phyloP scores from a whole-genome alignment of 148 eudicot genomes.

The Limonium bicolor region DNA sequence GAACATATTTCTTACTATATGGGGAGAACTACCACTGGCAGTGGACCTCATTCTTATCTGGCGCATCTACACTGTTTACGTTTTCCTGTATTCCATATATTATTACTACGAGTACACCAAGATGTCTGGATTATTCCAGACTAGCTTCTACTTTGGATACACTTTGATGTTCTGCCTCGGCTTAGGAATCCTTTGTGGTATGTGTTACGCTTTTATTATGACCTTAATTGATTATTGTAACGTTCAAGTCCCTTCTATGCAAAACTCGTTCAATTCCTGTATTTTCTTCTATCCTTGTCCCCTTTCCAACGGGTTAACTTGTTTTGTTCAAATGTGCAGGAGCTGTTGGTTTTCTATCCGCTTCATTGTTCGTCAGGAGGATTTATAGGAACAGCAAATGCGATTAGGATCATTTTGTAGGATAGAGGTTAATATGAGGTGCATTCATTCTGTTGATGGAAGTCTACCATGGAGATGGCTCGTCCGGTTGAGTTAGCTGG shows the following conservation, averaged over 20 bases:
- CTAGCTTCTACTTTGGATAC: slow-evolving; percentile 93
- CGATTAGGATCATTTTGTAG: too few relatives aligned
- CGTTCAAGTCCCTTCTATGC: too few relatives aligned
- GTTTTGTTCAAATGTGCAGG: too few relatives aligned
- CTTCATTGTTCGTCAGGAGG: slow-evolving; percentile 43
- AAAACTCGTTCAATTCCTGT: too few relatives aligned
- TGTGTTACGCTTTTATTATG: slow-evolving; percentile 9
- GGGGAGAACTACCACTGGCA: slow-evolving; percentile 98
- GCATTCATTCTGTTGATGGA: too few relatives aligned
- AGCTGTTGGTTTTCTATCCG: slow-evolving; percentile 40
- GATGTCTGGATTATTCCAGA: slow-evolving; percentile 96
- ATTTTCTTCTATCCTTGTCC: too few relatives aligned
- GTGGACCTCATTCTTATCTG: slow-evolving; percentile 89
- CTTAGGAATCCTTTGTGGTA: slow-evolving; percentile 71
- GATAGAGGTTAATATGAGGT: too few relatives aligned
- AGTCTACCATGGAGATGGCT: too few relatives aligned
- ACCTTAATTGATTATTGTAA: background rate
- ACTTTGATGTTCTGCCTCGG: slow-evolving; percentile 79
- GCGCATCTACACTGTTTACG: slow-evolving; percentile 74
- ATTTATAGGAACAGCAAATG: slow-evolving; percentile 53
- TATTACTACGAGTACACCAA: slow-evolving; percentile 80
- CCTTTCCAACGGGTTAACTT: too few relatives aligned
- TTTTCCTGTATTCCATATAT: slow-evolving; percentile 73
- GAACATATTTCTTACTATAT: slow-evolving; percentile 87
- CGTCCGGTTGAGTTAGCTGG: too few relatives aligned